Conservation (phyloP, 768 basidiomycete species). For the Phallus indusiatus region DNA sequence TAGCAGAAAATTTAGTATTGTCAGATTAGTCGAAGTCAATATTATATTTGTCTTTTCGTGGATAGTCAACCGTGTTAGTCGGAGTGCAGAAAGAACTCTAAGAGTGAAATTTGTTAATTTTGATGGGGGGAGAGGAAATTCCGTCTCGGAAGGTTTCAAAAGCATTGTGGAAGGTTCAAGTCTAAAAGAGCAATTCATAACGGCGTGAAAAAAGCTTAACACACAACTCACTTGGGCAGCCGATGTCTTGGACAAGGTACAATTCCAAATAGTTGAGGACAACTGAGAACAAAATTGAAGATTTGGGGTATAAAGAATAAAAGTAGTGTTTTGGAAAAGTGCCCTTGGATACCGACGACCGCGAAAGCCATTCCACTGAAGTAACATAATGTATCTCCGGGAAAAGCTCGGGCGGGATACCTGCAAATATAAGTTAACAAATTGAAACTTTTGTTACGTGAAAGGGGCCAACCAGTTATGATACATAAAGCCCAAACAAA, state of each 20-base stretch:
- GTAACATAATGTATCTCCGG: constrained; percentile 97
- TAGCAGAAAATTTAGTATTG: constrained; percentile 81
- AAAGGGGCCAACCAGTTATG: constrained; percentile 80
- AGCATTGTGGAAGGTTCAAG: constrained; percentile 67
- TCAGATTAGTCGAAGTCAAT: constrained; percentile 75
- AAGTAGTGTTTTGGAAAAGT: constrained; percentile 93
- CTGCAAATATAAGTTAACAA: constrained; percentile 31
- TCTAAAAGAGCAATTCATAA: constrained; percentile 29
- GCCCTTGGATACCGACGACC: constrained; percentile 93
- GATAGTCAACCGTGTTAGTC: constrained; percentile 55
- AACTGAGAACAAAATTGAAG: constrained; percentile 93
- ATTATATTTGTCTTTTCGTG: constrained; percentile 50
- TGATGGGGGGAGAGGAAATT: constrained; percentile 52
- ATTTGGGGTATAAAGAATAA: constrained; percentile 97
- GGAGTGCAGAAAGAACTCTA: constrained; percentile 46
- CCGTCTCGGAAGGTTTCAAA: constrained; percentile 66
- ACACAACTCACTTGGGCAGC: constrained; percentile 61
- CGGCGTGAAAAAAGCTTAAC: not conserved
- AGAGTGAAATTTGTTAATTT: constrained; percentile 46
- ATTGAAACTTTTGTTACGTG: not conserved
- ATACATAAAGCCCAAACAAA: constrained; percentile 83
- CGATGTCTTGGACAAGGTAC: constrained; percentile 93
- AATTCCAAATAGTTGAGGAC: constrained; percentile 89
- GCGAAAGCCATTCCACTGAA: constrained; percentile 98
- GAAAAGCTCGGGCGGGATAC: constrained; percentile 93